phyloP scores from a whole-genome alignment of 1,139 yeast genomes.

The Komagataea norvegica region DNA sequence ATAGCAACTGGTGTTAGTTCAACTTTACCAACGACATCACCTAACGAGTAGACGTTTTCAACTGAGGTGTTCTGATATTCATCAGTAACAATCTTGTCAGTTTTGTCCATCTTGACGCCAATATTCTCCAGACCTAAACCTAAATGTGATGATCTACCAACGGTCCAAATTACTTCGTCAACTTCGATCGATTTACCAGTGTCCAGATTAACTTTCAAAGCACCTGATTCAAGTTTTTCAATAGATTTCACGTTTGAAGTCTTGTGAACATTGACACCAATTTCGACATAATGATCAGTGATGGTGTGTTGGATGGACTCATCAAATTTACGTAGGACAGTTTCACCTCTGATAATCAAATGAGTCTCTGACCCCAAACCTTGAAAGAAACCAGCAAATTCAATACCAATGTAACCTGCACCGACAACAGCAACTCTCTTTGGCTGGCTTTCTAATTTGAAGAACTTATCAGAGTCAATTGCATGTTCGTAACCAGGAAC shows the following conservation, averaged over 20 bases:
- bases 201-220: slow-evolving; percentile 56
- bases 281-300: slow-evolving; percentile 72
- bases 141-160: slow-evolving; percentile 78
- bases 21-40: slow-evolving; percentile 88
- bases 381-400: slow-evolving; percentile 88
- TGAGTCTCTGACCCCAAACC: slow-evolving; percentile 87
- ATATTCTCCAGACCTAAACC: slow-evolving; percentile 74
- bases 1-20: slow-evolving; percentile 98
- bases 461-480: slow-evolving; percentile 88
- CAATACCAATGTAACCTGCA: slow-evolving; percentile 97
- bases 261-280: slow-evolving; percentile 79
- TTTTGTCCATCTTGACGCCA: slow-evolving; percentile 59
- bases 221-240: slow-evolving; percentile 54
- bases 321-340: slow-evolving; percentile 85
- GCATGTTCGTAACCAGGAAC: slow-evolving; percentile 84
- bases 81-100: slow-evolving; percentile 65
- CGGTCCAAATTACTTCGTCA: slow-evolving; percentile 86
- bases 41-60: slow-evolving; percentile 73
- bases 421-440: slow-evolving; percentile 92
- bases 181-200: slow-evolving; percentile 57
- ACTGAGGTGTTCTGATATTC: slow-evolving; percentile 82
- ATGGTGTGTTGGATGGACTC: slow-evolving; percentile 71
- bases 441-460: slow-evolving; percentile 75
- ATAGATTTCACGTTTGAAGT: slow-evolving; percentile 52
- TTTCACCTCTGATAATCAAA: slow-evolving; percentile 83